phyloP scores from a whole-genome alignment of 805 yeast species.

The Metschnikowia similis region DNA sequence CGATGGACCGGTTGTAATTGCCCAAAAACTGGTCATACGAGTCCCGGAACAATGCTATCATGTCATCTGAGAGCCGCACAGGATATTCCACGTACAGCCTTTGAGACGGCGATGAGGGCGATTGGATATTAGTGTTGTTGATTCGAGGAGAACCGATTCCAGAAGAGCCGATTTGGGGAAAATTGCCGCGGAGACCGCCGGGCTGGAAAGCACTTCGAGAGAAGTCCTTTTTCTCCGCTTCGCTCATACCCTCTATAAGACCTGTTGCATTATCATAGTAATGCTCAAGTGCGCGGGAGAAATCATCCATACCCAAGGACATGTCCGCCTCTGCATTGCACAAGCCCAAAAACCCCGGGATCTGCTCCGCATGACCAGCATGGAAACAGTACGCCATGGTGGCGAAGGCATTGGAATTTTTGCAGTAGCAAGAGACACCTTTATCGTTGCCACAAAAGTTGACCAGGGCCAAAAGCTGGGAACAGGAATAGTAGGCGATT shows the following conservation, averaged over 20 bases:
- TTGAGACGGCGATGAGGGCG: no score
- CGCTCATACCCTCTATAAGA: background rate
- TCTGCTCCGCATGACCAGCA: constrained; percentile 21
- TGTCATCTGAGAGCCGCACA: constrained; percentile 22
- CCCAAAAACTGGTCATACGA: constrained; percentile 38
- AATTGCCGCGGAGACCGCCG: no score
- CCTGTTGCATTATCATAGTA: constrained; percentile 7
- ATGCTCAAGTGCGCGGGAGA: constrained; percentile 18
- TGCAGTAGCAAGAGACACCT: constrained; percentile 22
- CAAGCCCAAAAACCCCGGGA: constrained; percentile 21
- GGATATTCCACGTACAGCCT: constrained; percentile 15
- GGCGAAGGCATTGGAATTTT: constrained; percentile 30
- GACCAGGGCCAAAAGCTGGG: constrained; percentile 18
- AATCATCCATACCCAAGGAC: constrained; percentile 19
- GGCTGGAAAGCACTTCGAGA: no score
- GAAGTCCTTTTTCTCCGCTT: no score
- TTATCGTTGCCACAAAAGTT: constrained; percentile 19
- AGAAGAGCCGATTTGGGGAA: no score
- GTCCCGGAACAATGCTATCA: constrained; percentile 17
- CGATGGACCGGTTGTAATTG: constrained; percentile 41
- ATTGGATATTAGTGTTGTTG: no score
- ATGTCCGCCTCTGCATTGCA: constrained; percentile 22
- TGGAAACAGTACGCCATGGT: constrained; percentile 35
- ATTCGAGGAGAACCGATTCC: no score
- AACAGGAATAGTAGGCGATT: constrained; percentile 31